phyloP scores from a whole-genome alignment of 148 eudicot species.

The Cornus controversa region DNA sequence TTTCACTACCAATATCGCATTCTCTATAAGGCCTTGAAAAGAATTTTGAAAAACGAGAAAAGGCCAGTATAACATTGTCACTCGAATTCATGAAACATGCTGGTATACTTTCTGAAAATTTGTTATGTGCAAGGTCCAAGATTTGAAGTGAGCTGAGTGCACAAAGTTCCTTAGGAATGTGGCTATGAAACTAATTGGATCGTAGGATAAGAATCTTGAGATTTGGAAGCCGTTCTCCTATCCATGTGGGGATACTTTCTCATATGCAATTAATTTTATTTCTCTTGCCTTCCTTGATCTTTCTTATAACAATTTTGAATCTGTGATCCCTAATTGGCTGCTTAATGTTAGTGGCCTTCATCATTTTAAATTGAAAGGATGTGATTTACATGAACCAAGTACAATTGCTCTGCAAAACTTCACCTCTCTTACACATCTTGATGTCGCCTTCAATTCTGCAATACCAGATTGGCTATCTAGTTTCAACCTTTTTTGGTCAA shows the following conservation, averaged over 20 bases:
- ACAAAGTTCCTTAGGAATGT: too few relatives aligned
- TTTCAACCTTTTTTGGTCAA: too few relatives aligned
- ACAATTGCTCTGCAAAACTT: background rate
- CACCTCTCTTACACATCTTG: too few relatives aligned
- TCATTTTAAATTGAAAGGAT: background rate
- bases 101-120: background rate
- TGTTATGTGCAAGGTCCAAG: background rate
- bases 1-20: too few relatives aligned
- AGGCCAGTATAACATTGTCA: too few relatives aligned
- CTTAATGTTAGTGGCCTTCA: background rate
- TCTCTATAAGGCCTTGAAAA: too few relatives aligned
- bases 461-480: constrained; percentile 9
- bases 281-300: background rate
- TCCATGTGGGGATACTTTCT: constrained; percentile 19
- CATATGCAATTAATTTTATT: background rate
- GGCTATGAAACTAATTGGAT: background rate
- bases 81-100: too few relatives aligned
- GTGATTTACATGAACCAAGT: background rate
- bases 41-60: background rate
- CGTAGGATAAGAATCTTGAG: background rate
- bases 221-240: background rate
- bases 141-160: too few relatives aligned
- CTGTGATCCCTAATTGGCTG: too few relatives aligned
- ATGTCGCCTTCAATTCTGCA: too few relatives aligned
- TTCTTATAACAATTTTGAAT: too few relatives aligned